These are phyloP conservation scores for Arctium minus DNA, from an alignment of 129 eudicot species.

Conservation along the genomic window DNA sequence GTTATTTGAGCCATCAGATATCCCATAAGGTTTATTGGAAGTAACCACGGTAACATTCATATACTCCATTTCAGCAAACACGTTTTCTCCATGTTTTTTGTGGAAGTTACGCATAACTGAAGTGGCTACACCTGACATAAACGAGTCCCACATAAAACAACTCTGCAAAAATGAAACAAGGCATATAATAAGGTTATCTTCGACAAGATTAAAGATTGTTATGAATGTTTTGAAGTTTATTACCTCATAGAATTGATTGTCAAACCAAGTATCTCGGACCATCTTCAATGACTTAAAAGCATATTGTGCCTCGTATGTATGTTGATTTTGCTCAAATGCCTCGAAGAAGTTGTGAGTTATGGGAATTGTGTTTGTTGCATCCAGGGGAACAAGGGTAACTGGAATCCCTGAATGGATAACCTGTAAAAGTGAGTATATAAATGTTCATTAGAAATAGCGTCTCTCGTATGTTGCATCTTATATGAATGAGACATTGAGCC, in stretches of 20 bases:
- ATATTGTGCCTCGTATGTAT: slow-evolving; percentile 78
- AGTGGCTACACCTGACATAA: slow-evolving; percentile 65
- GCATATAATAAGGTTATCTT: background rate
- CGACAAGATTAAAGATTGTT: background rate
- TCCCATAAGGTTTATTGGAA: slow-evolving; percentile 74
- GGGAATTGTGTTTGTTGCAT: slow-evolving; percentile 90
- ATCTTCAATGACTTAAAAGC: slow-evolving; percentile 61
- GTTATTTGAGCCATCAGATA: slow-evolving; percentile 74
- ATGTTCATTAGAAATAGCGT: background rate
- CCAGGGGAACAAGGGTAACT: slow-evolving; percentile 74
- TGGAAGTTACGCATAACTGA: slow-evolving; percentile 57
- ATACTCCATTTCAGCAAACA: slow-evolving; percentile 82
- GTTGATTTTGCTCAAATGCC: slow-evolving; percentile 56
- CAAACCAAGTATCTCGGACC: slow-evolving; percentile 65
- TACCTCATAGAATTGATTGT: slow-evolving; percentile 58
- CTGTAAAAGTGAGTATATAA: slow-evolving; percentile 27
- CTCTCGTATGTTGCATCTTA: background rate
- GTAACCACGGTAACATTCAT: slow-evolving; percentile 78
- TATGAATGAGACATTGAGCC: background rate
- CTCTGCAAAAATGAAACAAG: slow-evolving; percentile 46
- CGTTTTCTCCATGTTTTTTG: slow-evolving; percentile 48
- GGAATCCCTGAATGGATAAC: slow-evolving; percentile 89
- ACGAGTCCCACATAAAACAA: slow-evolving; percentile 89
- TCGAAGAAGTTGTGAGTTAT: slow-evolving; percentile 47
- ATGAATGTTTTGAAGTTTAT: background rate